phyloP scores from a whole-genome alignment of 768 basidiomycete species.

The Boletales sp. region DNA sequence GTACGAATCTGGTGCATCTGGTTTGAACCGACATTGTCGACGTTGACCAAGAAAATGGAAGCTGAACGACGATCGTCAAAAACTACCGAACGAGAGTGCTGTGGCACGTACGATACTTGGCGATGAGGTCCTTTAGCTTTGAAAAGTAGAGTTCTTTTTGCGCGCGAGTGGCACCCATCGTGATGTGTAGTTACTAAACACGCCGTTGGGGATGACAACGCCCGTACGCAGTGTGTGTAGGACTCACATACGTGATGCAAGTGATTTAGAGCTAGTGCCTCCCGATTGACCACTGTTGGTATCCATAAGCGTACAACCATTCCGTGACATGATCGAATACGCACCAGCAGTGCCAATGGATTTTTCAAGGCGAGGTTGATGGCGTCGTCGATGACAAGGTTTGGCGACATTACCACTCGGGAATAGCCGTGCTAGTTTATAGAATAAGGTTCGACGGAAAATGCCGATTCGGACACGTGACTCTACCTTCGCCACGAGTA shows the following conservation, averaged over 20 bases:
- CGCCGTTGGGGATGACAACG: not conserved
- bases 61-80: conserved; percentile 44
- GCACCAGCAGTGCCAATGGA: conserved; percentile 85
- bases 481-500: conserved; percentile 38
- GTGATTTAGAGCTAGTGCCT: conserved; percentile 56
- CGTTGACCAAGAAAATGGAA: conserved; percentile 98
- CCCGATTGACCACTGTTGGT: conserved; percentile 85
- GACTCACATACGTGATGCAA: conserved; percentile 27
- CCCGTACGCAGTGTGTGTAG: too few species aligned
- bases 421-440: conserved; percentile 26
- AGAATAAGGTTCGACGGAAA: conserved; percentile 23
- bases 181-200: conserved; percentile 27
- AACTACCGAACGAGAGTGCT: not conserved
- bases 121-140: conserved; percentile 91
- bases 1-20: conserved; percentile 99
- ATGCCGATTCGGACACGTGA: conserved; percentile 16
- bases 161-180: conserved; percentile 89
- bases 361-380: conserved; percentile 77
- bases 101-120: conserved; percentile 75
- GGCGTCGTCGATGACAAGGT: conserved; percentile 20
- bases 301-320: conserved; percentile 6
- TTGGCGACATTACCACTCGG: conserved; percentile 15
- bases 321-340: conserved; percentile 13
- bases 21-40: conserved; percentile 99
- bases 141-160: conserved; percentile 90